These are phyloP conservation scores for Coniochaeta hoffmannii DNA, from an alignment of 2,329 filamentous ascomycete genomes.

Conservation along the genomic window DNA sequence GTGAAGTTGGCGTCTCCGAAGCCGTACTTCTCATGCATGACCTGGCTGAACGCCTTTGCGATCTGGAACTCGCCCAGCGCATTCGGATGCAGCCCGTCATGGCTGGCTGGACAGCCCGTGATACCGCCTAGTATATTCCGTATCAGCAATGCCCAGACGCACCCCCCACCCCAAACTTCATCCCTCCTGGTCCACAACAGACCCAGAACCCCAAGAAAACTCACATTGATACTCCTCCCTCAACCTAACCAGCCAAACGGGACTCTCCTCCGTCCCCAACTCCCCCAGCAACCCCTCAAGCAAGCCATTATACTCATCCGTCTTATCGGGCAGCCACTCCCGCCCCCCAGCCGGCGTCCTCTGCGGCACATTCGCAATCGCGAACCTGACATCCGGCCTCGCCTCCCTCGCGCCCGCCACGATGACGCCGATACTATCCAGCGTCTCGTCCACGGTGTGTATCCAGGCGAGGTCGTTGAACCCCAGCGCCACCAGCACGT, in stretches of 20 bases:
- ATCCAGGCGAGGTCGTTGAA: conserved; percentile 26
- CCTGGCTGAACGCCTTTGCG: conserved; percentile 28
- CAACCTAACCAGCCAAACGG: conserved; percentile 24
- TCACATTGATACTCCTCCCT: conserved; percentile 22
- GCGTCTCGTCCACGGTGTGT: conserved; percentile 10
- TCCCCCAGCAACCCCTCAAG: conserved; percentile 13
- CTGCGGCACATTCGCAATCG: conserved; percentile 23
- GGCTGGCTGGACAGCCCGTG: conserved; percentile 19
- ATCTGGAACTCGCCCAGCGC: conserved; percentile 32
- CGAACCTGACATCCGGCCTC: conserved; percentile 18
- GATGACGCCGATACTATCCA: conserved; percentile 18
- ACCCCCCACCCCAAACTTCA: no score
- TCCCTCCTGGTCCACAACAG: no score
- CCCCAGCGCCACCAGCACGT: conserved; percentile 25
- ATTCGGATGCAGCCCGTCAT: conserved; percentile 35
- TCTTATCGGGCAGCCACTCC: conserved; percentile 16
- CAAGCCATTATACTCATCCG: conserved; percentile 18
- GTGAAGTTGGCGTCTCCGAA: conserved; percentile 15
- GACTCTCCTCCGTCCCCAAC: conserved; percentile 20
- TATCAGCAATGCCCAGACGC: not conserved
- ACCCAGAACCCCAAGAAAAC: conserved; percentile 2
- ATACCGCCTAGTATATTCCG: conserved; percentile 9
- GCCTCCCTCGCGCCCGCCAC: conserved; percentile 21
- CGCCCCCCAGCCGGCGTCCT: conserved; percentile 14
- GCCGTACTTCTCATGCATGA: conserved; percentile 17